A percentile compares a stretch with the other conserved stretches of the same genome.
These are phyloP conservation scores for Termitomyces sp. DNA, from an alignment of 768 basidiomycete species.

Conservation along the genomic window DNA sequence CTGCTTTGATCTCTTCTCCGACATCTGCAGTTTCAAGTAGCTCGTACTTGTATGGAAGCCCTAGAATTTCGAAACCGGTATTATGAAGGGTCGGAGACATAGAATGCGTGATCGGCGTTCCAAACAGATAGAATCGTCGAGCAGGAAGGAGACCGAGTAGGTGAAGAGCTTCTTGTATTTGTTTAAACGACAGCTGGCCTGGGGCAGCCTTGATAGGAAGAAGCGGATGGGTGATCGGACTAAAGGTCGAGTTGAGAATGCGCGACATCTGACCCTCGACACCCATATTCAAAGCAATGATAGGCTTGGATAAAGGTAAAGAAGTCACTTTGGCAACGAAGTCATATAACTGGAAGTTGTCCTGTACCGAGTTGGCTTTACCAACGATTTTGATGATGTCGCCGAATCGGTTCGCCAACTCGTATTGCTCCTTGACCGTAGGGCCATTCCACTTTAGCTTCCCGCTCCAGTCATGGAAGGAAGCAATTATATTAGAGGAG, in stretches of 20 bases:
- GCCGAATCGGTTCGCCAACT: conserved; percentile 60
- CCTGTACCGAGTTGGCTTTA: conserved; percentile 68
- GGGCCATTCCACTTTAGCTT: conserved; percentile 75
- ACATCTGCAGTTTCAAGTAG: conserved; percentile 73
- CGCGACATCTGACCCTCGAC: conserved; percentile 86
- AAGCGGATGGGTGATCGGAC: conserved; percentile 86
- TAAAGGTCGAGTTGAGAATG: conserved; percentile 81
- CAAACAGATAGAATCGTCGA: conserved; percentile 82
- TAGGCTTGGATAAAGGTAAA: conserved; percentile 61
- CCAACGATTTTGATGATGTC: conserved; percentile 94
- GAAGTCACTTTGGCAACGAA: conserved; percentile 56
- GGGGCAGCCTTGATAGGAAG: conserved; percentile 89
- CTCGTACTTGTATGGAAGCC: conserved; percentile 79
- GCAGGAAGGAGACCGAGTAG: conserved; percentile 77
- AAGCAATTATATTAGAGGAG: conserved; percentile 78
- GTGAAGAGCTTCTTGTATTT: conserved; percentile 81
- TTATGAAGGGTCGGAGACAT: conserved; percentile 95
- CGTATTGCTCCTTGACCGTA: conserved; percentile 66
- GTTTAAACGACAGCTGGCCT: conserved; percentile 85
- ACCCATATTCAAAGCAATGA: conserved; percentile 96
- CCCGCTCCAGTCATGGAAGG: conserved; percentile 95
- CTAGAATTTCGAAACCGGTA: conserved; percentile 75
- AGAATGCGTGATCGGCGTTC: conserved; percentile 83
- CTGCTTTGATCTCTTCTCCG: conserved; percentile 59
- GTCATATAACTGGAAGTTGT: conserved; percentile 75